Evolutionary conservation across 148 eudicot genomes (phyloP).

Genomic region (Rheum nobile): DNA sequence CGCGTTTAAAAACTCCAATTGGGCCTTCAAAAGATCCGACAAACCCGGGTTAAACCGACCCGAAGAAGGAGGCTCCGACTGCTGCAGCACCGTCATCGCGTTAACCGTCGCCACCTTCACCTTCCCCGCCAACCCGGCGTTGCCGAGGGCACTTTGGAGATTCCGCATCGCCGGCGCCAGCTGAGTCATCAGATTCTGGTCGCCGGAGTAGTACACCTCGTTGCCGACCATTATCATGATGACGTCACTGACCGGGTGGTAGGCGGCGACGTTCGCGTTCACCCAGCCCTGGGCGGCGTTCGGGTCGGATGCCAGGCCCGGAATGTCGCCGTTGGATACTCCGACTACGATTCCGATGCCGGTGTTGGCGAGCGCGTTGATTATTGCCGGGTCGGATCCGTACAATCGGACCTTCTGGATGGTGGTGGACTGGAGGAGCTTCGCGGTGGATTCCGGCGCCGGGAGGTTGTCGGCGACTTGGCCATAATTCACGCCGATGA

Average conservation of each 20-base stretch:
- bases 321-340: constrained; percentile 38
- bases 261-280: constrained; percentile 26
- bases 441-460: constrained; percentile 28
- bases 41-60: constrained; percentile 29
- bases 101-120: constrained; percentile 51
- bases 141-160: constrained; percentile 27
- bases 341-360: constrained; percentile 36
- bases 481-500: constrained; percentile 52
- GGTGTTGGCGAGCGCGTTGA: constrained; percentile 38
- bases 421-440: constrained; percentile 32
- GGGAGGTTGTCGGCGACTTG: constrained; percentile 58
- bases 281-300: constrained; percentile 33
- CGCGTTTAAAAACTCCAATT: constrained; percentile 28
- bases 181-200: constrained; percentile 26
- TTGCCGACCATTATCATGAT: constrained; percentile 39
- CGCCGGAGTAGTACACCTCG: constrained; percentile 36
- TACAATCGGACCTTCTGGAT: constrained; percentile 34
- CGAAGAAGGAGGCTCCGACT: constrained; percentile 40
- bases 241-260: constrained; percentile 39
- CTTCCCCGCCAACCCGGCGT: constrained; percentile 20
- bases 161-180: constrained; percentile 41
- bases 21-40: constrained; percentile 23
- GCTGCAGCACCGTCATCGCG: constrained; percentile 33
- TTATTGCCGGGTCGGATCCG: constrained; percentile 38
- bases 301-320: constrained; percentile 32